Conservation (phyloP, 768 basidiomycete species). For the Obba rivulosa region DNA sequence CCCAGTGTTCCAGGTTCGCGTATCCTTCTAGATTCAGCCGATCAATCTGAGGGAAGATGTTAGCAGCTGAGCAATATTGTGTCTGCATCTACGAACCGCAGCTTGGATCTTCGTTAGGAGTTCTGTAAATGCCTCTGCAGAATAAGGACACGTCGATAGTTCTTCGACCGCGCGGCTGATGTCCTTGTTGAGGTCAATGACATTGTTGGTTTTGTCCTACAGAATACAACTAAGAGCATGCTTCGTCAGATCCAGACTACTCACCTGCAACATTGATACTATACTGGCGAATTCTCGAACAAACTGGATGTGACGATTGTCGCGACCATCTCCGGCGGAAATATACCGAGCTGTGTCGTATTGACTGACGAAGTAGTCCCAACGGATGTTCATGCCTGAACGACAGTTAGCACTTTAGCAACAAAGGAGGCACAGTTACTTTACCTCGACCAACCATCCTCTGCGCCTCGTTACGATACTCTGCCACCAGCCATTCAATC, state of each 20-base stretch:
- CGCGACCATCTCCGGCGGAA: conserved; percentile 66
- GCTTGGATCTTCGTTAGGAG: conserved; percentile 77
- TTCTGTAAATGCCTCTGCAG: conserved; percentile 74
- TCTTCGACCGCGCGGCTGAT: conserved; percentile 83
- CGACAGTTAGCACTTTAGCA: background rate
- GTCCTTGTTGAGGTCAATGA: conserved; percentile 88
- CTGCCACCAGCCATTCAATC: conserved; percentile 92
- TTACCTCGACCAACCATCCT: conserved; percentile 87
- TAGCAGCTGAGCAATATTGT: background rate
- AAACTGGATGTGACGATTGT: conserved; percentile 88
- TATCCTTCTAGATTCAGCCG: conserved; percentile 94
- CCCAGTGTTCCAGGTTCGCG: conserved; percentile 62
- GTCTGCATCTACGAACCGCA: conserved; percentile 47
- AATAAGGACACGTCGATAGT: conserved; percentile 81
- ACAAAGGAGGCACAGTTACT: background rate
- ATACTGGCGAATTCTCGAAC: conserved; percentile 94
- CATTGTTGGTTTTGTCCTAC: conserved; percentile 90
- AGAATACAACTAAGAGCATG: conserved; percentile 3
- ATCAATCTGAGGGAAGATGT: conserved; percentile 58
- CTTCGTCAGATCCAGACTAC: conserved; percentile 4
- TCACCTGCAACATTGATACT: conserved; percentile 83
- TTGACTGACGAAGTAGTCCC: conserved; percentile 96
- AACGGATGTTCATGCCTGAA: conserved; percentile 88
- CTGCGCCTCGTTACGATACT: conserved; percentile 90
- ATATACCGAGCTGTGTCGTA: conserved; percentile 81